Evolutionary conservation across 1,284 basidiomycete species (phyloP).

Genomic region (Leccinum griseonigrum): DNA sequence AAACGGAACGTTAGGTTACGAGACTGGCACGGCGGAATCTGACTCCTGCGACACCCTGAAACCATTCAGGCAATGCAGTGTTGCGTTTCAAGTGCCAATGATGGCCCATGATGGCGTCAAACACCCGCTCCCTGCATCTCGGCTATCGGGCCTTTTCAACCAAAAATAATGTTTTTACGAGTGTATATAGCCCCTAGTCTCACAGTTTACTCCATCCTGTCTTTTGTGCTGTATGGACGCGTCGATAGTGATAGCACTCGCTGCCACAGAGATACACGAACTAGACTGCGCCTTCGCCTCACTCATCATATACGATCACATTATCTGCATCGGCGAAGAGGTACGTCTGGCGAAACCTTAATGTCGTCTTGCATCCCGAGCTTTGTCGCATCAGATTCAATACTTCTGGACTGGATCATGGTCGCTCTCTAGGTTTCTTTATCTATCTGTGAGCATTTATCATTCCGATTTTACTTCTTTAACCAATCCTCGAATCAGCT

Average conservation of each 20-base stretch:
- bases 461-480: background rate
- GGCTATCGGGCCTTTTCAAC: background rate
- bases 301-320: slow-evolving; percentile 11
- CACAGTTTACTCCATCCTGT: background rate
- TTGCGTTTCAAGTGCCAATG: background rate
- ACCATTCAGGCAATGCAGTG: background rate
- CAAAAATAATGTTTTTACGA: background rate
- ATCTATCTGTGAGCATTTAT: slow-evolving; percentile 4
- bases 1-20: too few relatives aligned
- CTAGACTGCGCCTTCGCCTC: slow-evolving; percentile 1
- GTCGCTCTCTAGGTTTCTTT: slow-evolving; percentile 12
- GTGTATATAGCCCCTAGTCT: background rate
- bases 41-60: background rate
- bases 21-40: background rate
- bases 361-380: background rate
- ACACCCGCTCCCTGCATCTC: background rate
- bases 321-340: slow-evolving; percentile 10
- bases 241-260: background rate
- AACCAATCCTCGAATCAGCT: slow-evolving; percentile 1
- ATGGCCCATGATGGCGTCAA: background rate
- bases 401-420: slow-evolving; percentile 10
- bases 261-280: background rate
- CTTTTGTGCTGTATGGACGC: background rate
- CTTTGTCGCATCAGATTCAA: slow-evolving; percentile 5
- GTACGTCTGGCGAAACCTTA: background rate